These are phyloP conservation scores for Cystobasidiaceae sp. DNA, from an alignment of 1,284 basidiomycete species.

Conservation along the genomic window DNA sequence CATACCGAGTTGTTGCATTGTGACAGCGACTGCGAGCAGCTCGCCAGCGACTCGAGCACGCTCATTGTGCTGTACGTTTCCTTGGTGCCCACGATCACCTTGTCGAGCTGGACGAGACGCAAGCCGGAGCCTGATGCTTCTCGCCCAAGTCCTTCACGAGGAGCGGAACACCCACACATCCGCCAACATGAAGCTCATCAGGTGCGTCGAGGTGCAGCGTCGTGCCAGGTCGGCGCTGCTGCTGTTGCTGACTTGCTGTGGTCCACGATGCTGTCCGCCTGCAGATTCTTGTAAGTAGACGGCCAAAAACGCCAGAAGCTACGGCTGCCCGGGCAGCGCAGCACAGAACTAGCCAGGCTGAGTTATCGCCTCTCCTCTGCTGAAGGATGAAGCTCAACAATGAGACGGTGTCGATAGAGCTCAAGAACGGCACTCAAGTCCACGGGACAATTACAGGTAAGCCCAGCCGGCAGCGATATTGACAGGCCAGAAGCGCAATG, in stretches of 20 bases:
- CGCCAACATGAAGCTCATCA: slow-evolving; percentile 33
- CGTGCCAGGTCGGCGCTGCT: too few relatives aligned
- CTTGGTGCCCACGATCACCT: background rate
- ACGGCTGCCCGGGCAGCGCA: background rate
- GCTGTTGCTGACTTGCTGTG: too few relatives aligned
- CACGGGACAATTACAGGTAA: slow-evolving; percentile 95
- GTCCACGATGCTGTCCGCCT: background rate
- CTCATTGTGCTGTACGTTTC: slow-evolving; percentile 6
- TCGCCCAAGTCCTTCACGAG: too few relatives aligned
- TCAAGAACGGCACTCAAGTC: slow-evolving; percentile 94
- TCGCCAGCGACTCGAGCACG: background rate
- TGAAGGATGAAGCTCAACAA: slow-evolving; percentile 93
- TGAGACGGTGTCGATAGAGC: slow-evolving; percentile 95
- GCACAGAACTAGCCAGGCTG: background rate
- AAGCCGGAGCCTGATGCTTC: too few relatives aligned
- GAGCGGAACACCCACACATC: slow-evolving; percentile 6
- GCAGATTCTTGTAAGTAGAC: slow-evolving; percentile 32
- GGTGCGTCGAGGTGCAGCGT: background rate
- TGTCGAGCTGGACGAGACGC: background rate
- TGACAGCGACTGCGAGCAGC: background rate
- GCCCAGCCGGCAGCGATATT: too few relatives aligned
- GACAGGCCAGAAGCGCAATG: too few relatives aligned
- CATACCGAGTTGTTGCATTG: slow-evolving; percentile 11
- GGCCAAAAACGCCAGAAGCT: background rate
- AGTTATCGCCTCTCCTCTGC: background rate